Base-by-base conservation (phyloP, 768 basidiomycete species). In the Termitomyces sp. region DNA sequence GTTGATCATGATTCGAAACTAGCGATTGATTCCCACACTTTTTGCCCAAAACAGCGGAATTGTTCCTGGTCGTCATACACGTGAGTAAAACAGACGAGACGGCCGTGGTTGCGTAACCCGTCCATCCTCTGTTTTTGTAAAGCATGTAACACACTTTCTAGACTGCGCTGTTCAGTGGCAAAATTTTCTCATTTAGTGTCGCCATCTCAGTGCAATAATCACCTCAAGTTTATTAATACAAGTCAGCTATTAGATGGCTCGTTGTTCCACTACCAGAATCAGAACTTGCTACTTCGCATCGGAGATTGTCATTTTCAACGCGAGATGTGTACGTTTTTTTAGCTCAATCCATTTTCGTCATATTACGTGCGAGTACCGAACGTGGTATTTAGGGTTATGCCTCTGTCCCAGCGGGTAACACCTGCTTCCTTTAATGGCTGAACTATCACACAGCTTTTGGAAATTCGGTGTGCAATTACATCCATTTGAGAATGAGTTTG, bases 31-130 rank as follows among this genome's bases (percentile, higher is more conserved):
- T 68, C 70, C 67, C 70, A 71, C 69, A 63, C 61, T 64, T 62
- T 64, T 62, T 61, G 62, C 59, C 71, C 71, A 65, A 66, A 55
- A 63, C 57, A 60, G 47, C 49, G 66, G 29, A 65, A 54, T 41
- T 55, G 71, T 69, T 58, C 71, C 67, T 74, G 68, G 69, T 68
- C 61, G 64, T 59, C 39, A 65, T 20, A 59, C 71, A 70, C 71
- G 70, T 71, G 70, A 67, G 46, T 20, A 3, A 37, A 18, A 37
- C 37, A 49, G 31, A 34, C 5, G 18, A 47, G 32, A 24, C 54
- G 49, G 55, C 32, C 31, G 5, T 31, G 44, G 5, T 36, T 12
- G 12, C 13, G n/a, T 55, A 32, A n/a, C 48, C 34, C 31, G 22
- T 47, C n/a, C 16, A 8, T 18, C 27, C 18, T 47, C n/a, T 31